Percentiles rank a stretch among this genome's conserved stretches.
phyloP scores from a whole-genome alignment of 2,329 filamentous ascomycete species.

The Colletotrichum falcatum region DNA sequence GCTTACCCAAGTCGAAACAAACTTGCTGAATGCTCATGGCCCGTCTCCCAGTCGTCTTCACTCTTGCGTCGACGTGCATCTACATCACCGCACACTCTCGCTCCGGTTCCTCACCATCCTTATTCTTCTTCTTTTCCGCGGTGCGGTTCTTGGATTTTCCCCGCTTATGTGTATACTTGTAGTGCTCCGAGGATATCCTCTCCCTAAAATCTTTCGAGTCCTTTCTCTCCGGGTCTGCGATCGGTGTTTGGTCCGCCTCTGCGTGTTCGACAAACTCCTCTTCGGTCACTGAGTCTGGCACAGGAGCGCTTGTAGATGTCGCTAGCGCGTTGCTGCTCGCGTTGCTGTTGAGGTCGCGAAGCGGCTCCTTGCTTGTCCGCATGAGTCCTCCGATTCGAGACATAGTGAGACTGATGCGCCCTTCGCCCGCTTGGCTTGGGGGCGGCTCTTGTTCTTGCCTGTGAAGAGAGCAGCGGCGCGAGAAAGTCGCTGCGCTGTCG shows the following conservation, averaged over 20 bases:
- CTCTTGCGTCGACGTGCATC: conserved; percentile 20
- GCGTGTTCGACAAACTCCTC: conserved; percentile 42
- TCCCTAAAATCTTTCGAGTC: conserved; percentile 40
- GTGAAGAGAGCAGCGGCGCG: conserved; percentile 69
- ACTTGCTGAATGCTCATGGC: not conserved
- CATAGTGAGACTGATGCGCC: conserved; percentile 68
- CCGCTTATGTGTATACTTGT: conserved; percentile 52
- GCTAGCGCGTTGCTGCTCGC: conserved; percentile 37
- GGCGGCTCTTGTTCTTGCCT: conserved; percentile 63
- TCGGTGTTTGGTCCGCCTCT: conserved; percentile 12
- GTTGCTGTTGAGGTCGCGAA: conserved; percentile 49
- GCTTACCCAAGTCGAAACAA: conserved; percentile 15
- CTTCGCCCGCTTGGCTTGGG: conserved; percentile 69
- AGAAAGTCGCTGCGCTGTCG: conserved; percentile 65
- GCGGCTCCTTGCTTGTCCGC: conserved; percentile 63
- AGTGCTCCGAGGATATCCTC: conserved; percentile 41
- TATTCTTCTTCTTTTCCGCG: conserved; percentile 50
- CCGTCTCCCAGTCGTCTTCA: not conserved
- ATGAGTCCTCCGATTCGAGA: conserved; percentile 65
- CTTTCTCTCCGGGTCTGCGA: conserved; percentile 37
- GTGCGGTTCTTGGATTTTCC: conserved; percentile 55
- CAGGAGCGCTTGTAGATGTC: conserved; percentile 28
- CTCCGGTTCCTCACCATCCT: conserved; percentile 52
- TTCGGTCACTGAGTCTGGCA: conserved; percentile 34
- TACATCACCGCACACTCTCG: conserved; percentile 64